Evolutionary conservation across 2,329 filamentous ascomycete species (phyloP), one percentile per base, ranked within the genome.

Genomic region (Exophiala xenobiotica): DNA sequence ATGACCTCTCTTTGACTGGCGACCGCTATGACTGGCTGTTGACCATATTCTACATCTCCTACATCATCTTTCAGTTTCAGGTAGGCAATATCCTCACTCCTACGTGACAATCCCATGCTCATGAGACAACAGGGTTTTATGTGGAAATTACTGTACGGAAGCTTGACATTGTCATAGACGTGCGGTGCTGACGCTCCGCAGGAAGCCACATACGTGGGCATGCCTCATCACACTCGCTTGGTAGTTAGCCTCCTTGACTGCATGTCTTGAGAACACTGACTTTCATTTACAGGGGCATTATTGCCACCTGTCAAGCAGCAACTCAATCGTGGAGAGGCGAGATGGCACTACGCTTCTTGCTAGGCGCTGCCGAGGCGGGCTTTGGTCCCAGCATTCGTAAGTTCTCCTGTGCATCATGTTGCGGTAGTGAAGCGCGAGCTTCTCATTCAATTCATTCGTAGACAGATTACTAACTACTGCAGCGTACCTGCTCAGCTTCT

Each of bases 401-500:
- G n/a, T 12, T 3, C 12, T 11, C 3, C 31, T 6, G 18, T 14
- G 8, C 31, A 12, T 27, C 24, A 6, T 12, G 12, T 27, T 27
- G 31, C 27, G 11, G 4, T n/a, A 9, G 14, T 3, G 11, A 12
- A 6, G 14, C 27, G 27, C 14, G 4, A 12, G 27, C 27, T 11
- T 31, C 8, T 31, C 11, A 31, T 12, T 4, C 14, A 27, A 7
- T 27, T 6, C 12, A 27, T 27, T 12, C n/a, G 18, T 4, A 35
- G 14, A 16, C 31, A 14, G 31, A 35, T 16, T 33, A 14, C 31
- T 35, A 14, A 3, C 1, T 14, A 35, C 31, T 12, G 31, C 18
- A 12, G 75, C 76, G 0, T 79, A 75, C 38, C 61, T 80, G 11
- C 65, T 81, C 0, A 78, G 75, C 0, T 81, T 81, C 64, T 82